Percentiles rank a stretch among this genome's conserved stretches.
Conservation (phyloP, 768 basidiomycete species). For the Russula foetens region DNA sequence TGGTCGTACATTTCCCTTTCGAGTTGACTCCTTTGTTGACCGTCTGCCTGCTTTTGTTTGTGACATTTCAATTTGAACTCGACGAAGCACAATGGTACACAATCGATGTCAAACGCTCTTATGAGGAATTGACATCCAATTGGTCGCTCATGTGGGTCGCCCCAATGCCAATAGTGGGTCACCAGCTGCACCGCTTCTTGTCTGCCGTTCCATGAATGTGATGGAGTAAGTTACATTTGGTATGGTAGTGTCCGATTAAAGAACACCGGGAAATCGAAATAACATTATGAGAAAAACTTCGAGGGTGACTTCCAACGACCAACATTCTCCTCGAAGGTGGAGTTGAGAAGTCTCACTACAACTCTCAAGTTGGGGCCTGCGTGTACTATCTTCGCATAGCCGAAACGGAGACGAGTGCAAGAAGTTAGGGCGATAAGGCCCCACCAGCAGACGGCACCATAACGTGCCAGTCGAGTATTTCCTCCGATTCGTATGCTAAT, state of each 20-base stretch:
- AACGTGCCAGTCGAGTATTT: too few relatives aligned
- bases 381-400: neutral
- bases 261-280: neutral
- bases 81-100: too few relatives aligned
- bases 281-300: neutral
- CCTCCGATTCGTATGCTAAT: neutral
- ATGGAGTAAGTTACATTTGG: neutral
- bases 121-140: neutral
- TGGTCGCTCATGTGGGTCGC: neutral
- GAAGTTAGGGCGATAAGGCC: neutral
- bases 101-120: neutral
- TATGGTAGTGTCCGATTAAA: neutral
- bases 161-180: neutral
- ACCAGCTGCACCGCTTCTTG: neutral
- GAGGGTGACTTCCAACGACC: conserved; percentile 3
- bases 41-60: neutral
- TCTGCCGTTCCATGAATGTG: neutral
- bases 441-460: neutral
- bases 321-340: neutral
- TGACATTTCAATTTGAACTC: too few relatives aligned
- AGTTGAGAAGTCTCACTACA: neutral
- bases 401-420: neutral
- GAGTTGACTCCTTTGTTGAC: neutral
- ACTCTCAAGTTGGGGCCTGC: neutral
- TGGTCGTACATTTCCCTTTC: conserved; percentile 41